Conservation (phyloP, 1,139 yeast species). For the Insectozyma bohioensis region DNA sequence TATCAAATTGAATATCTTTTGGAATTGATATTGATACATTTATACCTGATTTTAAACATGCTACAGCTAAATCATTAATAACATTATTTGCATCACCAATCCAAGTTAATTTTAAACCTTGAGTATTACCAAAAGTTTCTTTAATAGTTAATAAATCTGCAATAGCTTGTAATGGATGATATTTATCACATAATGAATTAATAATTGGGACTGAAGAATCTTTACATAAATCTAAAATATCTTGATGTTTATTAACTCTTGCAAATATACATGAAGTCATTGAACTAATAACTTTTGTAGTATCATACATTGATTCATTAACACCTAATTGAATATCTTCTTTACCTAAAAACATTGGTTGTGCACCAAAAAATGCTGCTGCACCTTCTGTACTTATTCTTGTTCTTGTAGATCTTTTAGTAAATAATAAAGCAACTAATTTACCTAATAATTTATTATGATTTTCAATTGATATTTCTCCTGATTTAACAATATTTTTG, state of each 20-base stretch:
- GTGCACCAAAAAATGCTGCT: constrained; percentile 88
- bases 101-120: constrained; percentile 86
- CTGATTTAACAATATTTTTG: constrained; percentile 56
- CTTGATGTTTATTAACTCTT: constrained; percentile 84
- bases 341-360: constrained; percentile 93
- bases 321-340: constrained; percentile 97
- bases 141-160: constrained; percentile 85
- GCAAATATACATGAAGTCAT: constrained; percentile 97
- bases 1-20: constrained; percentile 60
- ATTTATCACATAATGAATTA: constrained; percentile 88
- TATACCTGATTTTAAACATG: constrained; percentile 83
- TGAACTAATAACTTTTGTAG: constrained; percentile 84
- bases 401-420: constrained; percentile 93
- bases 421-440: constrained; percentile 77
- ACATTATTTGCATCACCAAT: constrained; percentile 97
- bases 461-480: constrained; percentile 40
- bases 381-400: constrained; percentile 96
- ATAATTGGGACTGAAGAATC: constrained; percentile 87
- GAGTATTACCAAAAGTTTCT: constrained; percentile 61
- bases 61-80: constrained; percentile 89
- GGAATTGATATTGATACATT: constrained; percentile 86
- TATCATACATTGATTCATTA: constrained; percentile 85
- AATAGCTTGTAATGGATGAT: constrained; percentile 94
- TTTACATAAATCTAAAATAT: constrained; percentile 72
- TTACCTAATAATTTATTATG: constrained; percentile 70